phyloP scores from a whole-genome alignment of 768 basidiomycete genomes.

The Tricholomella constricta region DNA sequence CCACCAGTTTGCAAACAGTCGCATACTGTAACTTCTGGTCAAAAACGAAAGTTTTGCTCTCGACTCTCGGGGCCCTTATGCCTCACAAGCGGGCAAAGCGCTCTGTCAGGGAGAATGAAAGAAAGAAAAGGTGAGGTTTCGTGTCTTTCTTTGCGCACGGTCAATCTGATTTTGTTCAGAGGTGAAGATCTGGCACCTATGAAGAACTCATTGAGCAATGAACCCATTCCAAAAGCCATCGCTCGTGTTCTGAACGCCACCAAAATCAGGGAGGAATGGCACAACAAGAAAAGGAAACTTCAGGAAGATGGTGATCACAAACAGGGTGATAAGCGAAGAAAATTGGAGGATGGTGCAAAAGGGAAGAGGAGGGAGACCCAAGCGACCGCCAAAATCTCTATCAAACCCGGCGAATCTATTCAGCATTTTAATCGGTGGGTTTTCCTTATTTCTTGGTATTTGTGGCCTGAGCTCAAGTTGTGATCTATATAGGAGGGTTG shows the following conservation, averaged over 20 bases:
- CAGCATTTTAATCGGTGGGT: constrained; percentile 75
- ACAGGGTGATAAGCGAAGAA: constrained; percentile 35
- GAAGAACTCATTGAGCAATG: constrained; percentile 44
- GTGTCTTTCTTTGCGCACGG: background rate
- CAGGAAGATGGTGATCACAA: constrained; percentile 28
- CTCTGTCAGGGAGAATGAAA: constrained; percentile 45
- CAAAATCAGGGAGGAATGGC: constrained; percentile 57
- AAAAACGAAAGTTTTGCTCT: background rate
- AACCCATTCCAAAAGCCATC: constrained; percentile 70
- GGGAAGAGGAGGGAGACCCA: constrained; percentile 25
- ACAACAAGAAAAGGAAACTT: constrained; percentile 45
- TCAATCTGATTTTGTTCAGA: constrained; percentile 30
- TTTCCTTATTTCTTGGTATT: background rate
- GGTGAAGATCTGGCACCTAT: constrained; percentile 52
- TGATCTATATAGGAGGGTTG: constrained; percentile 59
- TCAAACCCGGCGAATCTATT: constrained; percentile 70
- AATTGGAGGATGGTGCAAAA: constrained; percentile 20
- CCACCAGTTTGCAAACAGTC: too few relatives aligned
- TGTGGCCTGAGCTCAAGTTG: background rate
- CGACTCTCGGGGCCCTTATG: constrained; percentile 35
- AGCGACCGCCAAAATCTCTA: constrained; percentile 35
- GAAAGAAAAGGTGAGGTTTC: constrained; percentile 43
- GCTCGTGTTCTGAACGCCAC: constrained; percentile 66
- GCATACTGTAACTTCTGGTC: background rate
- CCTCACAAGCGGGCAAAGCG: constrained; percentile 69